Percentiles rank a stretch among this genome's conserved stretches.
These are phyloP conservation scores for Paxillus involutus DNA, from an alignment of 768 basidiomycete genomes.

Conservation along the genomic window DNA sequence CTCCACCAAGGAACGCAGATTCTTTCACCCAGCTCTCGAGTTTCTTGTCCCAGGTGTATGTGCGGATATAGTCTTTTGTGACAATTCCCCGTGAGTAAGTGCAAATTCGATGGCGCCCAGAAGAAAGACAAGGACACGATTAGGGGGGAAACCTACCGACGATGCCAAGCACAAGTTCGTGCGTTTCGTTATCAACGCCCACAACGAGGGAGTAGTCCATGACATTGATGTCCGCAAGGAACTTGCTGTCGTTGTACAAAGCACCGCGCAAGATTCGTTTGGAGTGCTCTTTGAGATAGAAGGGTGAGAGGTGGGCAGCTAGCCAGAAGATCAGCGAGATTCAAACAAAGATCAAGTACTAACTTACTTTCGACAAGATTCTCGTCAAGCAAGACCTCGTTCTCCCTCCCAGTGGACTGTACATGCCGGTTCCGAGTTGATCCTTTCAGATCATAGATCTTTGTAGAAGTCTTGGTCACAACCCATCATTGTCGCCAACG, in stretches of 20 bases:
- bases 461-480: neutral
- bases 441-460: slow-evolving; percentile 98
- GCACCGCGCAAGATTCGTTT: slow-evolving; percentile 91
- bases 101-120: no score
- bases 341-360: neutral
- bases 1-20: slow-evolving; percentile 82
- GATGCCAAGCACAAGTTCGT: slow-evolving; percentile 94
- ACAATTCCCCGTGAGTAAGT: slow-evolving; percentile 4
- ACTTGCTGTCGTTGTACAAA: slow-evolving; percentile 93
- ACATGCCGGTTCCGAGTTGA: slow-evolving; percentile 94
- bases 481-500: neutral
- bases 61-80: slow-evolving; percentile 82
- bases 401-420: slow-evolving; percentile 83
- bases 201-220: slow-evolving; percentile 98
- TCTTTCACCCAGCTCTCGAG: slow-evolving; percentile 99
- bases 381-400: slow-evolving; percentile 94
- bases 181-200: slow-evolving; percentile 85
- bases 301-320: slow-evolving; percentile 86
- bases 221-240: slow-evolving; percentile 90
- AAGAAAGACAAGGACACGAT: no score
- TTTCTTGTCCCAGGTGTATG: slow-evolving; percentile 98
- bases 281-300: slow-evolving; percentile 95
- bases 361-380: slow-evolving; percentile 86
- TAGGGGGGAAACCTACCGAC: slow-evolving; percentile 64
- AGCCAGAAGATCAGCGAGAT: slow-evolving; percentile 9